Evolutionary conservation across 2,329 filamentous ascomycete species (phyloP).

Genomic region (Lasiodiplodia sp.): DNA sequence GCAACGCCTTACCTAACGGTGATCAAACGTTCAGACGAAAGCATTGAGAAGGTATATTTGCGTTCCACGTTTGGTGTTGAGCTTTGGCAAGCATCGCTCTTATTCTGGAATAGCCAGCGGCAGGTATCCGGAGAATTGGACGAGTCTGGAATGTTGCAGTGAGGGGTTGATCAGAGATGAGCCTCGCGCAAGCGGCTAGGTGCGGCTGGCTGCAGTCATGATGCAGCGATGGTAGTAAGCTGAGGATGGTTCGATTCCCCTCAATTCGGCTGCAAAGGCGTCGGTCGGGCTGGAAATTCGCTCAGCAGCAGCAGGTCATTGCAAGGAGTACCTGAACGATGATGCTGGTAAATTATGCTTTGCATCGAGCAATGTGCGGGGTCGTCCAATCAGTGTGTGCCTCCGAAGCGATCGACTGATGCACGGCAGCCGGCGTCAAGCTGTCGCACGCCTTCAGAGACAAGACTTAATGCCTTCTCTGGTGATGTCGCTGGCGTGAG

Average conservation of each 20-base stretch:
- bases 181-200: background rate
- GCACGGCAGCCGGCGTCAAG: background rate
- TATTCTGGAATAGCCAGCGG: background rate
- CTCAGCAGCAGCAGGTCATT: background rate
- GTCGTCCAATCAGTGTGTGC: background rate
- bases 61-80: background rate
- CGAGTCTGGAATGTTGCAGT: background rate
- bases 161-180: background rate
- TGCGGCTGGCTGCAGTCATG: background rate
- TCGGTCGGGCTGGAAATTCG: background rate
- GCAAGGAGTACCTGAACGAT: no score
- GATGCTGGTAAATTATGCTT: background rate
- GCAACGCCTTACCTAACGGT: background rate
- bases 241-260: background rate
- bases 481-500: no score
- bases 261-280: background rate
- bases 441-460: background rate
- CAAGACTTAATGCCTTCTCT: no score
- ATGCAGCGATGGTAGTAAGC: background rate
- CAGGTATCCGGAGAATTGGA: background rate
- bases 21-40: no score
- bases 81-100: background rate
- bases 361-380: background rate
- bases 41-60: no score
- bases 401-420: background rate